Conservation (phyloP, 2,329 filamentous ascomycete species). For the Pseudocercospora fuligena region DNA sequence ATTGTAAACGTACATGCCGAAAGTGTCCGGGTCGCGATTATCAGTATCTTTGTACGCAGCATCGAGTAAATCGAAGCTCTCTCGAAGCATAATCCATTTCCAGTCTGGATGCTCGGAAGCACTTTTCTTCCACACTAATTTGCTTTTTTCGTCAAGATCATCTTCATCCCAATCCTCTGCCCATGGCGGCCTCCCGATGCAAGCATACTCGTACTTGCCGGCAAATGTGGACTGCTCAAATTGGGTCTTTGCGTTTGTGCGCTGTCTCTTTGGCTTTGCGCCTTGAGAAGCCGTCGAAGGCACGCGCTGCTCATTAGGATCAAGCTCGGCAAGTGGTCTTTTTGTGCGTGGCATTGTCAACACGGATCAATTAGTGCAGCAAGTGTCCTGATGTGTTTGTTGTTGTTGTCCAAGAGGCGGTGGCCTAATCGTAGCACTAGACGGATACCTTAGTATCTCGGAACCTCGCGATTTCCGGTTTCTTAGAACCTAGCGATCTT, state of each 20-base stretch:
- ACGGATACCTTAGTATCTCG: too few relatives aligned
- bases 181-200: slow-evolving; percentile 15
- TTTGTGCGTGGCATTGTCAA: slow-evolving; percentile 15
- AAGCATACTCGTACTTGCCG: slow-evolving; percentile 16
- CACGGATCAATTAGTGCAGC: background rate
- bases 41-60: slow-evolving; percentile 4
- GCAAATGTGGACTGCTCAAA: slow-evolving; percentile 13
- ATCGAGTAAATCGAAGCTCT: slow-evolving; percentile 14
- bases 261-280: slow-evolving; percentile 15
- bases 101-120: slow-evolving; percentile 17
- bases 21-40: background rate
- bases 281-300: background rate
- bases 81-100: slow-evolving; percentile 18
- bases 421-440: too few relatives aligned
- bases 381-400: too few relatives aligned
- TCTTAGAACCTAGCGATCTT: too few relatives aligned
- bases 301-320: slow-evolving; percentile 11
- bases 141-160: background rate
- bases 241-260: slow-evolving; percentile 15
- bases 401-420: background rate
- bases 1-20: background rate
- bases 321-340: slow-evolving; percentile 9
- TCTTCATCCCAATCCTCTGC: slow-evolving; percentile 9
- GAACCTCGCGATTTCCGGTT: too few relatives aligned
- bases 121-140: slow-evolving; percentile 3